These are phyloP conservation scores for Sarocladium kiliense DNA, from an alignment of 2,329 filamentous ascomycete genomes.

Conservation along the genomic window DNA sequence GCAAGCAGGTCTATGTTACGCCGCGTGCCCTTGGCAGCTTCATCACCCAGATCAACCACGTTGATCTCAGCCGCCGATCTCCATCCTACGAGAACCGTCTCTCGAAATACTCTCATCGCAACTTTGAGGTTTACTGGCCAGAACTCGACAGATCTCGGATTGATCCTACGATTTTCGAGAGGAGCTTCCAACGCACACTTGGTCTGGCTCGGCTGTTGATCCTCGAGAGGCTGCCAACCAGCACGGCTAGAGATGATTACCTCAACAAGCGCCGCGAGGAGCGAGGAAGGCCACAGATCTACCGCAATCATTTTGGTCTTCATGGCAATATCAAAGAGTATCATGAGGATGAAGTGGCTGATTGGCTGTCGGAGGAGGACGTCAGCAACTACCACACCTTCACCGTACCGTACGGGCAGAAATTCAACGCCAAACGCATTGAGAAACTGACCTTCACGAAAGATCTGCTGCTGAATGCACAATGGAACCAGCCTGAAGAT, in stretches of 20 bases:
- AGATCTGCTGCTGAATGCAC: slow-evolving; percentile 76
- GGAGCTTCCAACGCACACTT: slow-evolving; percentile 69
- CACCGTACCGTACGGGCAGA: slow-evolving; percentile 61
- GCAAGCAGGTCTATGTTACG: slow-evolving; percentile 71
- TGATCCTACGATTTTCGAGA: slow-evolving; percentile 82
- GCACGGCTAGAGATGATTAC: slow-evolving; percentile 63
- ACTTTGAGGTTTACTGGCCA: slow-evolving; percentile 80
- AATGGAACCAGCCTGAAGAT: slow-evolving; percentile 77
- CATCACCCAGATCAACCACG: slow-evolving; percentile 75
- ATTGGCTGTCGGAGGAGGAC: slow-evolving; percentile 75
- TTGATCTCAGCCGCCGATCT: slow-evolving; percentile 74
- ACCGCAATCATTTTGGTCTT: slow-evolving; percentile 36
- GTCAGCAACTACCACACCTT: slow-evolving; percentile 77
- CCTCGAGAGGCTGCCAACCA: slow-evolving; percentile 70
- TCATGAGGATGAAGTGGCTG: slow-evolving; percentile 75
- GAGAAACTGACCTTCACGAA: slow-evolving; percentile 79
- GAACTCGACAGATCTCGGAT: slow-evolving; percentile 68
- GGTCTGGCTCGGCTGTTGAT: slow-evolving; percentile 76
- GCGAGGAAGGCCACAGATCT: slow-evolving; percentile 59
- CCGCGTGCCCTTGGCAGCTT: slow-evolving; percentile 74
- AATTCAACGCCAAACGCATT: slow-evolving; percentile 63
- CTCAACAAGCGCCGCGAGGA: slow-evolving; percentile 65
- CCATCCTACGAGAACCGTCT: slow-evolving; percentile 85
- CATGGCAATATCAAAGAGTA: slow-evolving; percentile 70
- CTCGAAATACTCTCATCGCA: slow-evolving; percentile 78